Conservation (phyloP, 352 stramenopile species). For the Vaucheria bursata region DNA sequence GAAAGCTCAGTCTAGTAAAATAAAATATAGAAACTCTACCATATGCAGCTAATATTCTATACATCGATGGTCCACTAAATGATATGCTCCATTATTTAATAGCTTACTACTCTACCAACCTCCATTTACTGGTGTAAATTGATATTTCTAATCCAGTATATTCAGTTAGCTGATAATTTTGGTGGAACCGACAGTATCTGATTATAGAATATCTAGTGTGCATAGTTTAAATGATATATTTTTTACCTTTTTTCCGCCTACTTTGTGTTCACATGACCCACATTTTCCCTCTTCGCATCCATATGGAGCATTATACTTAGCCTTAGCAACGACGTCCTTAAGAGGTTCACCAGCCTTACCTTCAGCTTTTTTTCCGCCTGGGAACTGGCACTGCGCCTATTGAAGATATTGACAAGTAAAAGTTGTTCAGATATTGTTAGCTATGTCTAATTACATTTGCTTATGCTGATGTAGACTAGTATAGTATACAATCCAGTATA, state of each 20-base stretch:
- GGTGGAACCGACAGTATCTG: background rate
- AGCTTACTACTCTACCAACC: too few relatives aligned
- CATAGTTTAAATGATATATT: background rate
- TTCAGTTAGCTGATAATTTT: background rate
- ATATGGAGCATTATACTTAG: conserved; percentile 46
- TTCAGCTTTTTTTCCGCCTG: conserved; percentile 45
- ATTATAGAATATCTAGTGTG: background rate
- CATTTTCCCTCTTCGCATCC: conserved; percentile 50
- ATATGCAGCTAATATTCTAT: too few relatives aligned
- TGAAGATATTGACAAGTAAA: background rate
- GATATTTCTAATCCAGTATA: too few relatives aligned
- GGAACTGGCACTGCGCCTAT: conserved; percentile 15
- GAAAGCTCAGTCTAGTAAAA: too few relatives aligned
- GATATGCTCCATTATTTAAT: background rate
- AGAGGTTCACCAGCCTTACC: conserved; percentile 40
- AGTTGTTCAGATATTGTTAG: background rate
- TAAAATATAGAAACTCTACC: too few relatives aligned
- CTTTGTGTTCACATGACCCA: conserved; percentile 49
- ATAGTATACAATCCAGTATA: too few relatives aligned
- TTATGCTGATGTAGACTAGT: too few relatives aligned
- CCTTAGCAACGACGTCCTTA: conserved; percentile 41
- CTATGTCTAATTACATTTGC: too few relatives aligned
- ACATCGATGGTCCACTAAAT: background rate
- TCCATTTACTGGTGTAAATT: too few relatives aligned
- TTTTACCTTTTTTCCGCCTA: conserved; percentile 13